phyloP scores from a whole-genome alignment of 331 rosid genomes.

The Acacia pycnantha region DNA sequence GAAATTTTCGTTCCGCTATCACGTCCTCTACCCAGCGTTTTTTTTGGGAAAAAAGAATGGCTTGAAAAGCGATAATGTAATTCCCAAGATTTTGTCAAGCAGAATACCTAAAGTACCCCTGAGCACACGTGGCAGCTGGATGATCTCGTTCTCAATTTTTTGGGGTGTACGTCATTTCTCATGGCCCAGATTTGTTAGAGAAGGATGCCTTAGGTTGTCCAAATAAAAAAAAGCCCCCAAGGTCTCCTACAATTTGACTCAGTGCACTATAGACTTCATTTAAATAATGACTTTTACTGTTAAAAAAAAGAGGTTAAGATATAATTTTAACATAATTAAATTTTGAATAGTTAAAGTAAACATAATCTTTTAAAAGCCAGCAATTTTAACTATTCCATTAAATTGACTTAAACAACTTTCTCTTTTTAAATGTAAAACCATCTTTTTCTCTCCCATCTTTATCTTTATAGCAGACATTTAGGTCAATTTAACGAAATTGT shows the following conservation, averaged over 20 bases:
- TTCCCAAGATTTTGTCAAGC: neutral
- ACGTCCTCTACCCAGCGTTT: neutral
- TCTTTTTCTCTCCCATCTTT: too few relatives aligned
- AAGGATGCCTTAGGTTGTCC: neutral
- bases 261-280: too few relatives aligned
- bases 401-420: rapidly evolving
- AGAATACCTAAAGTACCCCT: neutral
- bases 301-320: too few relatives aligned
- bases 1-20: neutral
- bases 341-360: too few relatives aligned
- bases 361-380: too few relatives aligned
- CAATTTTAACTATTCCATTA: too few relatives aligned
- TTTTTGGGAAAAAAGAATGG: neutral
- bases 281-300: too few relatives aligned
- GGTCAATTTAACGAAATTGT: too few relatives aligned
- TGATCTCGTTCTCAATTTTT: neutral
- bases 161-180: neutral
- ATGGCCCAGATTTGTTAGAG: neutral
- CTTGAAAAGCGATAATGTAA: neutral
- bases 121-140: neutral
- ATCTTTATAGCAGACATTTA: too few relatives aligned
- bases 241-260: too few relatives aligned
- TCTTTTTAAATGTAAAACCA: too few relatives aligned
- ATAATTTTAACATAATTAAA: too few relatives aligned
- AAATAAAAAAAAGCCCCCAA: neutral